These are phyloP conservation scores for Saccharomycopsis sp. DNA, from an alignment of 805 yeast genomes.

Conservation along the genomic window DNA sequence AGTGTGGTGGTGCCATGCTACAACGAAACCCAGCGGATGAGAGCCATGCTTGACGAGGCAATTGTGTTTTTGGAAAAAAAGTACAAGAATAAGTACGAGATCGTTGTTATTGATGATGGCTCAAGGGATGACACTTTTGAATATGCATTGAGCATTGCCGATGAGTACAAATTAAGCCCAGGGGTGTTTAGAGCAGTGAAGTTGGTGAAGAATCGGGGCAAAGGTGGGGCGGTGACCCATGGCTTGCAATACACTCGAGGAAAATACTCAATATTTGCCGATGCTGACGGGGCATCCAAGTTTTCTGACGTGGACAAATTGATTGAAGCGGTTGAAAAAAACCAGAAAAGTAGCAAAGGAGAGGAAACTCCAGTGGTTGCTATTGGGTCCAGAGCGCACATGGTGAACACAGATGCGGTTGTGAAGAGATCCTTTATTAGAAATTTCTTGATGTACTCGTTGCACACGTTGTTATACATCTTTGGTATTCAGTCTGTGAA, in stretches of 20 bases:
- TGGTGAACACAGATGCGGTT: conserved; percentile 93
- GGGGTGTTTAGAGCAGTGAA: conserved; percentile 63
- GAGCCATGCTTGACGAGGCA: conserved; percentile 63
- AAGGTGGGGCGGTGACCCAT: conserved; percentile 95
- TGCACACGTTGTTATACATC: conserved; percentile 75
- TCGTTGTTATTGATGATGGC: conserved; percentile 87
- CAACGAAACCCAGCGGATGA: conserved; percentile 72
- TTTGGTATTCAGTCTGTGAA: conserved; percentile 82
- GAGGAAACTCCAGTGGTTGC: conserved; percentile 48
- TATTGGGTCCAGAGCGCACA: conserved; percentile 91
- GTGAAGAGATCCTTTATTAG: conserved; percentile 86
- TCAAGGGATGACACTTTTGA: conserved; percentile 72
- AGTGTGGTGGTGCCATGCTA: conserved; percentile 81
- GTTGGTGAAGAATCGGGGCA: conserved; percentile 74
- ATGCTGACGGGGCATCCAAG: conserved; percentile 93
- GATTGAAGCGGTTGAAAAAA: conserved; percentile 31
- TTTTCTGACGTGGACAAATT: conserved; percentile 61
- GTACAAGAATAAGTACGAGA: conserved; percentile 47
- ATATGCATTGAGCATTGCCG: conserved; percentile 55
- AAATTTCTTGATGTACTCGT: conserved; percentile 86
- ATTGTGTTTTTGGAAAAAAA: conserved; percentile 41
- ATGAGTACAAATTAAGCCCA: conserved; percentile 37
- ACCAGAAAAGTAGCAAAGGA: conserved; percentile 20
- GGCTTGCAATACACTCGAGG: conserved; percentile 78
- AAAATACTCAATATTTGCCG: conserved; percentile 72